Conservation (phyloP, 1,284 basidiomycete genomes). For the Vanrija pseudolonga region DNA sequence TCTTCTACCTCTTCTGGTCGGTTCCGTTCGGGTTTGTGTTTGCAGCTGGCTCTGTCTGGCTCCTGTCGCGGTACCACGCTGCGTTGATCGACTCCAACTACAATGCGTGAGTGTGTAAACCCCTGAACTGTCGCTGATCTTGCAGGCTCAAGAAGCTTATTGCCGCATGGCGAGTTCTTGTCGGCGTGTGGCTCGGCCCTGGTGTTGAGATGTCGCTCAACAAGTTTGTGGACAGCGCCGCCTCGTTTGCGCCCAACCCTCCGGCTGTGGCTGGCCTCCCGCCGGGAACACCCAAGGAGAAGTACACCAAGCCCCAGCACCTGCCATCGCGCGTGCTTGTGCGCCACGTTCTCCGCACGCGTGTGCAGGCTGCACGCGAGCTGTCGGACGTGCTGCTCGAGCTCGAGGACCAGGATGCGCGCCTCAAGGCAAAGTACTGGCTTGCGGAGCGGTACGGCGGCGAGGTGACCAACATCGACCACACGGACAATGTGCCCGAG, state of each 20-base stretch:
- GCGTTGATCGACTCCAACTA: conserved; percentile 62
- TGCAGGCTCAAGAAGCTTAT: conserved; percentile 63
- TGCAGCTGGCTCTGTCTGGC: conserved; percentile 59
- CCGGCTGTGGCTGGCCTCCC: conserved; percentile 38
- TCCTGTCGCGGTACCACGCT: conserved; percentile 72
- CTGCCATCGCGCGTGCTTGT: conserved; percentile 76
- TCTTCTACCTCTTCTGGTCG: conserved; percentile 75
- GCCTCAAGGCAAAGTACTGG: conserved; percentile 42
- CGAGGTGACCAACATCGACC: conserved; percentile 22
- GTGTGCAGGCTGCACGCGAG: conserved; percentile 69
- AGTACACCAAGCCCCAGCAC: conserved; percentile 46
- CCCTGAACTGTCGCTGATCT: neutral
- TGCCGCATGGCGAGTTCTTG: conserved; percentile 82
- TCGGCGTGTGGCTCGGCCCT: conserved; percentile 84
- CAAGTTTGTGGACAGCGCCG: conserved; percentile 55
- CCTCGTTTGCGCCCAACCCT: conserved; percentile 38
- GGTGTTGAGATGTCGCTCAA: conserved; percentile 73
- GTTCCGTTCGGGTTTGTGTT: conserved; percentile 56
- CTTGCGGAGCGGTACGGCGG: conserved; percentile 41
- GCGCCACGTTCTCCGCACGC: conserved; percentile 75
- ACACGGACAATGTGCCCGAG: conserved; percentile 23
- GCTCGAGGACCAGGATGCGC: conserved; percentile 52
- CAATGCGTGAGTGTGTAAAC: conserved; percentile 60
- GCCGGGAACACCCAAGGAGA: conserved; percentile 26
- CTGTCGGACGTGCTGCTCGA: conserved; percentile 67